phyloP scores from a whole-genome alignment of 495 filamentous ascomycete species.

The Penicillium canariense region DNA sequence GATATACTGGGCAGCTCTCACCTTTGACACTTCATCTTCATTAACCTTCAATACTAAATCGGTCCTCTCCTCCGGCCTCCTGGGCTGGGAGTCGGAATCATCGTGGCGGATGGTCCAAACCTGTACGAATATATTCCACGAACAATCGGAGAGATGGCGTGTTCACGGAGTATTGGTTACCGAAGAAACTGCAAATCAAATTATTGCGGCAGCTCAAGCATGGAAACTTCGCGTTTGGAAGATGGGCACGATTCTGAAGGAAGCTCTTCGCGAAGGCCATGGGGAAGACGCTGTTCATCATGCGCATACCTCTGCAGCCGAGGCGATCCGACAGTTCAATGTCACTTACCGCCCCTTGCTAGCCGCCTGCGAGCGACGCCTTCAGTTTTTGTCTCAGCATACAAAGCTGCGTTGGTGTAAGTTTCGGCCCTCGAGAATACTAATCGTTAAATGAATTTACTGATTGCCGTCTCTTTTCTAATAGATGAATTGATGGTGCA shows the following conservation, averaged over 20 bases:
- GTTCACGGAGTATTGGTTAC: slow-evolving; percentile 14
- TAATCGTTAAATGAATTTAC: too few relatives aligned
- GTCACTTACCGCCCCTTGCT: slow-evolving; percentile 17
- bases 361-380: slow-evolving; percentile 14
- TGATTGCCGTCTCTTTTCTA: background rate
- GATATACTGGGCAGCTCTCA: slow-evolving; percentile 23
- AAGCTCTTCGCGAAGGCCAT: slow-evolving; percentile 19
- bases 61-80: slow-evolving; percentile 12
- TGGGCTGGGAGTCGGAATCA: slow-evolving; percentile 14
- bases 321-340: slow-evolving; percentile 16
- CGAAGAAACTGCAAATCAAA: slow-evolving; percentile 21
- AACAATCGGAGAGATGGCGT: slow-evolving; percentile 18
- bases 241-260: slow-evolving; percentile 16
- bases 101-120: slow-evolving; percentile 17
- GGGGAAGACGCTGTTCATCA: slow-evolving; percentile 18
- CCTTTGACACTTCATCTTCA: slow-evolving; percentile 21
- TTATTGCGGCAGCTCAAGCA: slow-evolving; percentile 16
- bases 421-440: background rate
- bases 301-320: slow-evolving; percentile 12
- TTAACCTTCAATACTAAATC: slow-evolving; percentile 20
- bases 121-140: slow-evolving; percentile 20
- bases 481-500: slow-evolving; percentile 19
- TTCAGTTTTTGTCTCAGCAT: slow-evolving; percentile 17
- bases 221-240: slow-evolving; percentile 21
- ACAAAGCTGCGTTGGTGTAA: slow-evolving; percentile 24